These are phyloP conservation scores for Beta vulgaris DNA, from an alignment of 148 eudicot genomes.

Conservation along the genomic window DNA sequence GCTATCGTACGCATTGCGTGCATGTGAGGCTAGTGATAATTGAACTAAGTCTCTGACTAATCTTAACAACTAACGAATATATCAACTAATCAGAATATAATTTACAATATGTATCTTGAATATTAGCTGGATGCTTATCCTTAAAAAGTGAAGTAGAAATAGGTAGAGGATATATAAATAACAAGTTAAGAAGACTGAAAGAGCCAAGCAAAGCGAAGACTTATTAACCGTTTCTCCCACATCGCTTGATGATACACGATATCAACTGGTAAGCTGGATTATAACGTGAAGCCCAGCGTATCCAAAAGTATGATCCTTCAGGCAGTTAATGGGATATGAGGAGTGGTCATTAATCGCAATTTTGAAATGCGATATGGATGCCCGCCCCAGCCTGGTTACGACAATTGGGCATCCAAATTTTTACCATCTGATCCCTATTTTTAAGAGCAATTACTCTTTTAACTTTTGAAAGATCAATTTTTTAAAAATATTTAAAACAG, in stretches of 20 bases:
- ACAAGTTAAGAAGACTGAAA: background rate
- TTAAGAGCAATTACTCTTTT: too few species aligned
- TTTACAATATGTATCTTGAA: too few species aligned
- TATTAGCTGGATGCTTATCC: too few species aligned
- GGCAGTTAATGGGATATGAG: constrained; percentile 39
- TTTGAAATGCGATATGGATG: constrained; percentile 31
- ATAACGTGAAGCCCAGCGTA: background rate
- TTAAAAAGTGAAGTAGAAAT: too few species aligned
- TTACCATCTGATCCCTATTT: constrained; percentile 36
- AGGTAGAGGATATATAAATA: too few species aligned
- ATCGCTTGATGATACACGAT: background rate
- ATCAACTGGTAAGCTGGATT: background rate
- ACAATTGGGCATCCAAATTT: constrained; percentile 33
- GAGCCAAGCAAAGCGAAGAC: background rate
- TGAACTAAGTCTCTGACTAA: too few species aligned
- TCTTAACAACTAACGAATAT: too few species aligned
- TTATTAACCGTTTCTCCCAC: constrained; percentile 10
- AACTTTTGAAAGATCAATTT: too few species aligned
- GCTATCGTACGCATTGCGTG: too few species aligned
- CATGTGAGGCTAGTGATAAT: too few species aligned
- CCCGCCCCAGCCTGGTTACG: constrained; percentile 40
- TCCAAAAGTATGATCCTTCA: constrained; percentile 32
- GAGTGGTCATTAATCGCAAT: constrained; percentile 39
- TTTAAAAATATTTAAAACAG: too few species aligned
- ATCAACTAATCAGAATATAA: too few species aligned